phyloP scores from a whole-genome alignment of 345 rosid species.

The Populus alba region DNA sequence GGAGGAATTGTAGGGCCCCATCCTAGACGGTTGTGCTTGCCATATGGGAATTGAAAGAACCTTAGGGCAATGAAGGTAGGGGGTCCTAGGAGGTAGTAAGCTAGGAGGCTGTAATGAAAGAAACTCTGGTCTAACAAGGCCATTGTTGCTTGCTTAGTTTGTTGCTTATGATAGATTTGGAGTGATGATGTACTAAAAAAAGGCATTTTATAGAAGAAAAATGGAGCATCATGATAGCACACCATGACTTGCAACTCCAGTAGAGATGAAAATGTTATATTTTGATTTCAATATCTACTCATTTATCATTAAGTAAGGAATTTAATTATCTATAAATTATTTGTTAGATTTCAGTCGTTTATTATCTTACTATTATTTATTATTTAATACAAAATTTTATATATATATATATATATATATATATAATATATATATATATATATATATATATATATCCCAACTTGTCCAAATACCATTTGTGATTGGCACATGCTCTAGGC shows the following conservation, averaged over 20 bases:
- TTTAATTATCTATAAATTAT: too few species aligned
- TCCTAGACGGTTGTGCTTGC: constrained; percentile 84
- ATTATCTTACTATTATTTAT: too few species aligned
- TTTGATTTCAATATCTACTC: too few species aligned
- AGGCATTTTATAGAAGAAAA: background rate
- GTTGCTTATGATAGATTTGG: background rate
- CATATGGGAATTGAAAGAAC: constrained; percentile 86
- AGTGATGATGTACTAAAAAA: background rate
- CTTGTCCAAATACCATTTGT: constrained; percentile 66
- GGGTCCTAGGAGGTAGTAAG: constrained; percentile 55
- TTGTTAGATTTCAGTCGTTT: too few species aligned
- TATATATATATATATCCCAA: constrained; percentile 31
- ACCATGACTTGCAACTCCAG: too few species aligned
- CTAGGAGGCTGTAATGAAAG: constrained; percentile 48
- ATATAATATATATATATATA: background rate
- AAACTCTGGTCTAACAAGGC: constrained; percentile 42
- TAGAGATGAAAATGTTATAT: too few species aligned
- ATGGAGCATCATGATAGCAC: too few species aligned
- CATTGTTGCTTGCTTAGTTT: background rate
- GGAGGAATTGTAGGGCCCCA: constrained; percentile 86
- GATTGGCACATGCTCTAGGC: constrained; percentile 73
- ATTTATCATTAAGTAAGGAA: too few species aligned
- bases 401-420: background rate
- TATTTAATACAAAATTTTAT: too few species aligned
- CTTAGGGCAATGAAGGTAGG: constrained; percentile 62